phyloP scores from a whole-genome alignment of 495 filamentous ascomycete genomes.

The Articulospora tetracladia region DNA sequence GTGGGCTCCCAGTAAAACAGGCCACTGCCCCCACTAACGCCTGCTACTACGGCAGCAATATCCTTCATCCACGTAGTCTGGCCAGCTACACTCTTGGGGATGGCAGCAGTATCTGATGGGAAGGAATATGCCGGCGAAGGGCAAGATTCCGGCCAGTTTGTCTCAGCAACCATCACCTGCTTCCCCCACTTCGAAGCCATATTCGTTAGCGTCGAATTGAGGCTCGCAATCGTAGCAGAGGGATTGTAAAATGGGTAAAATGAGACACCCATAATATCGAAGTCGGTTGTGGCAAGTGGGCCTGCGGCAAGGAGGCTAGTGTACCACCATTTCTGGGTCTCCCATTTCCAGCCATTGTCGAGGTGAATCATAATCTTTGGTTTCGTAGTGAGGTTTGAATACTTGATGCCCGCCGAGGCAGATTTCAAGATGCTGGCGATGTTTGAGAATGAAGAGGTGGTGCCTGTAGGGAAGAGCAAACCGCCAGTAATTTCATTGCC shows the following conservation, averaged over 20 bases:
- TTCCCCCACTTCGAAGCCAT: constrained; percentile 57
- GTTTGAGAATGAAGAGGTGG: constrained; percentile 47
- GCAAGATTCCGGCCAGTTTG: constrained; percentile 62
- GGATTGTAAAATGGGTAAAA: constrained; percentile 66
- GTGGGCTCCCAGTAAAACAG: constrained; percentile 72
- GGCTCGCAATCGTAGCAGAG: constrained; percentile 48
- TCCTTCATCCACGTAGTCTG: constrained; percentile 54
- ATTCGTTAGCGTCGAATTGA: constrained; percentile 52
- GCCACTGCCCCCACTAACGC: constrained; percentile 46
- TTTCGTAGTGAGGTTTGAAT: constrained; percentile 49
- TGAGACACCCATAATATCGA: constrained; percentile 66
- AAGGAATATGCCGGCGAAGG: constrained; percentile 50
- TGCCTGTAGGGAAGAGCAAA: constrained; percentile 60
- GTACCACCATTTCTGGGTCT: constrained; percentile 60
- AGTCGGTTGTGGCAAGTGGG: constrained; percentile 48
- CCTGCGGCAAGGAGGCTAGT: constrained; percentile 48
- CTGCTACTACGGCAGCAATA: constrained; percentile 49
- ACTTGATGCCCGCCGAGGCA: constrained; percentile 57
- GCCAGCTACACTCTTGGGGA: constrained; percentile 57
- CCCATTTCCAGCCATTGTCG: constrained; percentile 68
- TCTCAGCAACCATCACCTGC: constrained; percentile 61
- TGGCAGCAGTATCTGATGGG: constrained; percentile 49
- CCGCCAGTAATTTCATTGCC: constrained; percentile 67
- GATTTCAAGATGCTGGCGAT: constrained; percentile 60
- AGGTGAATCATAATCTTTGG: constrained; percentile 67